These are phyloP conservation scores for Clonostachys rosea DNA, from an alignment of 2,329 filamentous ascomycete species.

Conservation along the genomic window DNA sequence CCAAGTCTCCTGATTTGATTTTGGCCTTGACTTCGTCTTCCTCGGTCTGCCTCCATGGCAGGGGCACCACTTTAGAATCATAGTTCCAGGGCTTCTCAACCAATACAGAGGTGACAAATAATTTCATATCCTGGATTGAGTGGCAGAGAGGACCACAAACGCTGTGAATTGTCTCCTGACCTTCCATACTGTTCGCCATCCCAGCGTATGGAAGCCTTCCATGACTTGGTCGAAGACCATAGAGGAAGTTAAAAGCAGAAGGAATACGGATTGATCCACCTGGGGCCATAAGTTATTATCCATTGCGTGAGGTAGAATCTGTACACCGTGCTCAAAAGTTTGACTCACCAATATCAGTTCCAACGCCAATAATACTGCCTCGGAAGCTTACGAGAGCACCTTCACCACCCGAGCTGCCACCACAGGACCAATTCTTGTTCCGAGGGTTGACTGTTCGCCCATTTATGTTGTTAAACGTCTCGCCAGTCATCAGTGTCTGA, in stretches of 20 bases:
- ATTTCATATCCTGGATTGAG: slow-evolving; percentile 22
- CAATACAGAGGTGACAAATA: slow-evolving; percentile 49
- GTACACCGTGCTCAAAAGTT: background rate
- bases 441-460: slow-evolving; percentile 59
- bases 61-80: slow-evolving; percentile 53
- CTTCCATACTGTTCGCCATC: slow-evolving; percentile 1
- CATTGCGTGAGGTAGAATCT: background rate
- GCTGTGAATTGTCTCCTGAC: slow-evolving; percentile 1
- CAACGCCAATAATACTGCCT: slow-evolving; percentile 58
- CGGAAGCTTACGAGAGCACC: slow-evolving; percentile 54
- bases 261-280: slow-evolving; percentile 36
- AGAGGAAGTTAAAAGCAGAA: slow-evolving; percentile 34
- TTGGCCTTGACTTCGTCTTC: slow-evolving; percentile 15
- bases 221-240: slow-evolving; percentile 27
- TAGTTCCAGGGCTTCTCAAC: slow-evolving; percentile 47
- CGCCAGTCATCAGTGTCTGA: slow-evolving; percentile 65
- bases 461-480: slow-evolving; percentile 61
- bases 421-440: slow-evolving; percentile 54
- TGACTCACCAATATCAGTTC: slow-evolving; percentile 51
- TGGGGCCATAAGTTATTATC: background rate
- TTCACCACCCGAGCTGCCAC: slow-evolving; percentile 65
- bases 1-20: slow-evolving; percentile 12
- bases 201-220: background rate
- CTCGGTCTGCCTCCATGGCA: slow-evolving; percentile 43
- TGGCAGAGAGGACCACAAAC: background rate